These are phyloP conservation scores for Chaetomium globosum DNA, from an alignment of 2,329 filamentous ascomycete species.

Conservation along the genomic window DNA sequence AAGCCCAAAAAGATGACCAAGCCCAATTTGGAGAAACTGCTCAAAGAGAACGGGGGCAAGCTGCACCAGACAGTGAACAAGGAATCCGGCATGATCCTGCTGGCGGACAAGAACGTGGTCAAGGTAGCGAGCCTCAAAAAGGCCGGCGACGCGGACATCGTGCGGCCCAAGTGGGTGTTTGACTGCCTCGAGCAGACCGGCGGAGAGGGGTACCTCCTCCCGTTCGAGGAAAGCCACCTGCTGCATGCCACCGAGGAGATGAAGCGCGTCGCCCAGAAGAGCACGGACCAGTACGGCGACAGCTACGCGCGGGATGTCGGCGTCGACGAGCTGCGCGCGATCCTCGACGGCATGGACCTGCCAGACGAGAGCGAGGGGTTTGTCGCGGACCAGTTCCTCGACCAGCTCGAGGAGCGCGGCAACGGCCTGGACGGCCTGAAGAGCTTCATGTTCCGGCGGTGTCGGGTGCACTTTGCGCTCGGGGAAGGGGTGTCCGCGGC, in stretches of 20 bases:
- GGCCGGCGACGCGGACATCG: conserved; percentile 67
- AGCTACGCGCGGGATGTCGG: conserved; percentile 71
- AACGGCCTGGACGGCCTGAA: conserved; percentile 55
- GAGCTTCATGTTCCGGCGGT: conserved; percentile 56
- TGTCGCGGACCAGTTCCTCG: conserved; percentile 51
- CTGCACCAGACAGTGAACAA: conserved; percentile 74
- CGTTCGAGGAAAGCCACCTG: conserved; percentile 65
- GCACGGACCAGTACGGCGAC: conserved; percentile 78
- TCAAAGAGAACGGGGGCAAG: conserved; percentile 81
- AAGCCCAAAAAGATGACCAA: conserved; percentile 75
- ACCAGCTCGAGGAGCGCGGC: conserved; percentile 59
- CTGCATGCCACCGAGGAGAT: conserved; percentile 67
- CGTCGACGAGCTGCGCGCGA: conserved; percentile 42
- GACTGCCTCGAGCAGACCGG: conserved; percentile 69
- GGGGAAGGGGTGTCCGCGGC: conserved; percentile 41
- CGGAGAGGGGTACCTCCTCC: conserved; percentile 63
- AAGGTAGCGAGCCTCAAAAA: conserved; percentile 85
- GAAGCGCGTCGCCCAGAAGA: conserved; percentile 57
- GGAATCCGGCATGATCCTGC: conserved; percentile 64
- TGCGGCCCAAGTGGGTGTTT: conserved; percentile 79
- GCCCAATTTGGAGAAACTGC: conserved; percentile 73
- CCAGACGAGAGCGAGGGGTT: conserved; percentile 39
- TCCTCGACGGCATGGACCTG: conserved; percentile 44
- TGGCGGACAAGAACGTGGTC: conserved; percentile 79
- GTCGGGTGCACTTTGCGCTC: conserved; percentile 47